Evolutionary conservation across 192 early-diverging fungal genomes (phyloP).

Genomic region (Spizellomyces punctatus): DNA sequence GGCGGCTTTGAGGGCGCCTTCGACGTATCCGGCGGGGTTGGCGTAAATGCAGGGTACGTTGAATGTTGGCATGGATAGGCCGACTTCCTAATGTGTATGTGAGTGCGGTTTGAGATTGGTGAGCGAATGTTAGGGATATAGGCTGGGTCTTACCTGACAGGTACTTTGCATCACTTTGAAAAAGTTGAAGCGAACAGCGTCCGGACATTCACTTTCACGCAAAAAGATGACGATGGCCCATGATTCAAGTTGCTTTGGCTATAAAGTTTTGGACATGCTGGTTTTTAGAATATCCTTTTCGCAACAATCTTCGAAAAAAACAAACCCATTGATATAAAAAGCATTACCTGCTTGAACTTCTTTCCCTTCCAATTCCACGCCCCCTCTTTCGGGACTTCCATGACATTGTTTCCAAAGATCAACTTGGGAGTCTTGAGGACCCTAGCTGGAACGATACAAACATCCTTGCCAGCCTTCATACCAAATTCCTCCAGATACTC

Average conservation of each 20-base stretch:
- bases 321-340: no score
- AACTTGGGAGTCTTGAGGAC: slow-evolving; percentile 18
- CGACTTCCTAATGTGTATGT: no score
- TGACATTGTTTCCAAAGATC: slow-evolving; percentile 3
- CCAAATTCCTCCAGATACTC: slow-evolving; percentile 16
- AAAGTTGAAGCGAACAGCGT: background rate
- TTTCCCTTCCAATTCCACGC: slow-evolving; percentile 40
- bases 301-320: no score
- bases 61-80: no score
- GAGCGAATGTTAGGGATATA: no score
- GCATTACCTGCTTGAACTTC: slow-evolving; percentile 12
- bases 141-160: no score
- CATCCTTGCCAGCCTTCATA: slow-evolving; percentile 10
- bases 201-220: slow-evolving; percentile 18
- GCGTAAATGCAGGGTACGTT: slow-evolving; percentile 9
- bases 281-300: no score
- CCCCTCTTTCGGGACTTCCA: slow-evolving; percentile 28
- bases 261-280: background rate
- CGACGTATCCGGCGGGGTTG: slow-evolving; percentile 23
- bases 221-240: slow-evolving; percentile 1
- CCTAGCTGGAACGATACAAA: slow-evolving; percentile 30
- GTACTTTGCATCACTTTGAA: background rate
- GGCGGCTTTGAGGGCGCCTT: slow-evolving; percentile 16
- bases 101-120: no score
- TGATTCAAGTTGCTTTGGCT: slow-evolving; percentile 20